Conservation (phyloP, 306 rosid species). For the Prunus padus region DNA sequence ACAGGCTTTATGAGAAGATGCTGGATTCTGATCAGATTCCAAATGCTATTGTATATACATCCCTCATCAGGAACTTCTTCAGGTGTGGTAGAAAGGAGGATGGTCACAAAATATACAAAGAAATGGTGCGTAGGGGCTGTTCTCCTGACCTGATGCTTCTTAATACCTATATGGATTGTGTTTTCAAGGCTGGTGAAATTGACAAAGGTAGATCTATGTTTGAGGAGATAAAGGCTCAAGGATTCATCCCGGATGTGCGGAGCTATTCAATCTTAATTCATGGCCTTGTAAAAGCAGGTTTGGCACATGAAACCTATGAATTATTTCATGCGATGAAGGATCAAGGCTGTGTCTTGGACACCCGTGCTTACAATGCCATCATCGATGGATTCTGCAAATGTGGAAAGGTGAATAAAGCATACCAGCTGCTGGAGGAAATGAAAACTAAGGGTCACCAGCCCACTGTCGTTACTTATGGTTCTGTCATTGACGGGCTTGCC, state of each 20-base stretch:
- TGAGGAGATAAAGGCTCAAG: slow-evolving; percentile 67
- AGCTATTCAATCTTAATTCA: slow-evolving; percentile 88
- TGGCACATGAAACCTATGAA: slow-evolving; percentile 74
- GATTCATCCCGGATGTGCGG: slow-evolving; percentile 66
- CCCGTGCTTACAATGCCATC: slow-evolving; percentile 74
- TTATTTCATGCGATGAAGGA: slow-evolving; percentile 82
- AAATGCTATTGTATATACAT: slow-evolving; percentile 66
- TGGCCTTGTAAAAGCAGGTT: slow-evolving; percentile 83
- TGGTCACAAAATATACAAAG: slow-evolving; percentile 92
- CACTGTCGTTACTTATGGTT: slow-evolving; percentile 87
- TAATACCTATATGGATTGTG: slow-evolving; percentile 91
- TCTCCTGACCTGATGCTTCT: slow-evolving; percentile 82
- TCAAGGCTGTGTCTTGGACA: slow-evolving; percentile 75
- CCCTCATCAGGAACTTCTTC: slow-evolving; percentile 80
- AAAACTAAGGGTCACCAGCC: slow-evolving; percentile 75
- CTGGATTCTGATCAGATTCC: slow-evolving; percentile 68
- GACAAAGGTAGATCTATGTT: slow-evolving; percentile 84
- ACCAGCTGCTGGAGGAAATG: slow-evolving; percentile 93
- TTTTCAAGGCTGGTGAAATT: slow-evolving; percentile 78
- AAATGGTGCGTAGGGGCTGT: slow-evolving; percentile 68
- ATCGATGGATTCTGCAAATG: slow-evolving; percentile 91
- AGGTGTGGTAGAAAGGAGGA: slow-evolving; percentile 87
- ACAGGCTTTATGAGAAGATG: slow-evolving; percentile 89
- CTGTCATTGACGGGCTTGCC: slow-evolving; percentile 86
- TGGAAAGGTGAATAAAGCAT: slow-evolving; percentile 86